Conservation (phyloP, 2,329 filamentous ascomycete genomes). For the Paraphaeosphaeria minitans region DNA sequence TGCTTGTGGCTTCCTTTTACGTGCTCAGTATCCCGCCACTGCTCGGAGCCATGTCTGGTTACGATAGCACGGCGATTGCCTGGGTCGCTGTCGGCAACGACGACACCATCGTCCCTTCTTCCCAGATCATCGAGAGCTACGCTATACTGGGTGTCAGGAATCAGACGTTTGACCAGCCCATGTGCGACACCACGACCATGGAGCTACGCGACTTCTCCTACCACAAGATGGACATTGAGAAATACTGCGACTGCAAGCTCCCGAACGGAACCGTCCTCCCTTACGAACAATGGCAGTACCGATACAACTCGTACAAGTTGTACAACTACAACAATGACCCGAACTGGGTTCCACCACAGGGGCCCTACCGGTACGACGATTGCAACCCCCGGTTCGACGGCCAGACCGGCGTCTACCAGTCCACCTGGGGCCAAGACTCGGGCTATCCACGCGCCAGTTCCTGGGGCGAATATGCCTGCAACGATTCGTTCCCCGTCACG, state of each 20-base stretch:
- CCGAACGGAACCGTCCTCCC: slow-evolving; percentile 24
- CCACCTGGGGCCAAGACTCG: neutral
- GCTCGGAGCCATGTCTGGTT: slow-evolving; percentile 46
- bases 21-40: slow-evolving; percentile 40
- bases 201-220: neutral
- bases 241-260: slow-evolving; percentile 26
- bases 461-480: slow-evolving; percentile 8
- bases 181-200: slow-evolving; percentile 11
- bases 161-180: slow-evolving; percentile 17
- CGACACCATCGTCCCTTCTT: slow-evolving; percentile 35
- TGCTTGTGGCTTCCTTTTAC: slow-evolving; percentile 37
- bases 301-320: neutral
- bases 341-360: neutral
- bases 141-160: slow-evolving; percentile 19
- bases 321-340: no score
- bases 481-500: slow-evolving; percentile 17
- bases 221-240: slow-evolving; percentile 4
- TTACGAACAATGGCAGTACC: slow-evolving; percentile 1
- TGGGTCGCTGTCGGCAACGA: slow-evolving; percentile 34
- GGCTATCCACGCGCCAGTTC: neutral
- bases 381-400: slow-evolving; percentile 7
- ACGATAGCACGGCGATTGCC: slow-evolving; percentile 33
- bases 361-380: neutral
- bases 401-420: neutral
- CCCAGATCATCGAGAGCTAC: slow-evolving; percentile 13